Conservation (phyloP, 495 filamentous ascomycete genomes). For the Penicillium antarcticum region DNA sequence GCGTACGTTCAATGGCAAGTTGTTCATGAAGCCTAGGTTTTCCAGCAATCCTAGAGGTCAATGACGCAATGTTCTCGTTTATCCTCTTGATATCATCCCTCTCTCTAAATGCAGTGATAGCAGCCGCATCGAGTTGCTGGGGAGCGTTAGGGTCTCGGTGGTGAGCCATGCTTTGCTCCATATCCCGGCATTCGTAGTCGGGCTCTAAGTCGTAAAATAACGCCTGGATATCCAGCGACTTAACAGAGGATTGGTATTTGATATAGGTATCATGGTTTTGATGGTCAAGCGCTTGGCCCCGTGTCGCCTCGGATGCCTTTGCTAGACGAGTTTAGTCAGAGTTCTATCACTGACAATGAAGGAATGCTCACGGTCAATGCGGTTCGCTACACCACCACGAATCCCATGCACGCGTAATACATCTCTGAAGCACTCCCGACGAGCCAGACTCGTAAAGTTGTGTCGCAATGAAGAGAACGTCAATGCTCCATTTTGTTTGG, state of each 20-base stretch:
- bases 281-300: constrained; percentile 18
- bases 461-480: constrained; percentile 13
- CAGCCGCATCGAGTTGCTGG: too few species aligned
- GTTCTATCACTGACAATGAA: too few species aligned
- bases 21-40: too few species aligned
- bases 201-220: constrained; percentile 18
- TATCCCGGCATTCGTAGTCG: constrained; percentile 16
- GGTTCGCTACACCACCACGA: constrained; percentile 14
- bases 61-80: too few species aligned
- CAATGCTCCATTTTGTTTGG: background rate
- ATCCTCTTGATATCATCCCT: too few species aligned
- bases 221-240: constrained; percentile 18
- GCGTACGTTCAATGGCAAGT: too few species aligned
- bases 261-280: constrained; percentile 20
- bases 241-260: constrained; percentile 20
- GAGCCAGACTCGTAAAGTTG: constrained; percentile 15
- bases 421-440: constrained; percentile 20
- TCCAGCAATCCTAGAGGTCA: too few species aligned
- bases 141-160: too few species aligned
- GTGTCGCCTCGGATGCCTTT: constrained; percentile 20
- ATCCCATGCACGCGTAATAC: constrained; percentile 17
- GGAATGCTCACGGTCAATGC: constrained; percentile 8
- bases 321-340: constrained; percentile 10
- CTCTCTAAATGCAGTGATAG: too few species aligned
- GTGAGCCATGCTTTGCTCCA: background rate